phyloP scores from a whole-genome alignment of 257 asterid genomes.

The Cinchona pubescens region DNA sequence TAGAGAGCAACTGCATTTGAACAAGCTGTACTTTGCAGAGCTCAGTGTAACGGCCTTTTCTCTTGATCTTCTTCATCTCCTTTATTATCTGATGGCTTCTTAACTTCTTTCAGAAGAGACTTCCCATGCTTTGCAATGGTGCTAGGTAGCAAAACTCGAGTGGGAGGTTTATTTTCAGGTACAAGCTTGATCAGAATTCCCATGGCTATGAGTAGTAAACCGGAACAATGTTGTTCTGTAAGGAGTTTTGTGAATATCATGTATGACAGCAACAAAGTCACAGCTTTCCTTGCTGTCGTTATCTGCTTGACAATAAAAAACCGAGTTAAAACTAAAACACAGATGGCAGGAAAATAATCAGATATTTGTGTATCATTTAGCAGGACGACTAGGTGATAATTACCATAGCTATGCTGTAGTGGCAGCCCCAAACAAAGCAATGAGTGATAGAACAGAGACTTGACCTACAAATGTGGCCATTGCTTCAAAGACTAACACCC shows the following conservation, averaged over 20 bases:
- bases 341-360: no score
- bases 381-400: neutral
- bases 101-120: slow-evolving; percentile 26
- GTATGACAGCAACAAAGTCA: slow-evolving; percentile 74
- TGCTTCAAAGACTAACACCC: slow-evolving; percentile 75
- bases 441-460: slow-evolving; percentile 80
- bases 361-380: neutral
- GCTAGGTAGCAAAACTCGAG: slow-evolving; percentile 14
- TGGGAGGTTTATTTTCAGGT: slow-evolving; percentile 50
- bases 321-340: no score
- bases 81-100: slow-evolving; percentile 21
- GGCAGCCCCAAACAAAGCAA: slow-evolving; percentile 86
- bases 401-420: slow-evolving; percentile 93
- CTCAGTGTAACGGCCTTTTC: slow-evolving; percentile 51
- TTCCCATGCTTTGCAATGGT: slow-evolving; percentile 13
- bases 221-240: slow-evolving; percentile 71
- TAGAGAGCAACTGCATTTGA: neutral
- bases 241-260: slow-evolving; percentile 76
- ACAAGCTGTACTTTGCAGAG: neutral
- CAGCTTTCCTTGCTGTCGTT: slow-evolving; percentile 87
- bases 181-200: slow-evolving; percentile 66
- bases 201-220: slow-evolving; percentile 62
- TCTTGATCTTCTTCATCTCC: slow-evolving; percentile 48
- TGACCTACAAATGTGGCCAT: slow-evolving; percentile 88
- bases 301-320: slow-evolving; percentile 39